Evolutionary conservation across 2,329 filamentous ascomycete species (phyloP), one percentile per base, ranked within the genome.

Genomic region (Colletotrichum simmondsii): DNA sequence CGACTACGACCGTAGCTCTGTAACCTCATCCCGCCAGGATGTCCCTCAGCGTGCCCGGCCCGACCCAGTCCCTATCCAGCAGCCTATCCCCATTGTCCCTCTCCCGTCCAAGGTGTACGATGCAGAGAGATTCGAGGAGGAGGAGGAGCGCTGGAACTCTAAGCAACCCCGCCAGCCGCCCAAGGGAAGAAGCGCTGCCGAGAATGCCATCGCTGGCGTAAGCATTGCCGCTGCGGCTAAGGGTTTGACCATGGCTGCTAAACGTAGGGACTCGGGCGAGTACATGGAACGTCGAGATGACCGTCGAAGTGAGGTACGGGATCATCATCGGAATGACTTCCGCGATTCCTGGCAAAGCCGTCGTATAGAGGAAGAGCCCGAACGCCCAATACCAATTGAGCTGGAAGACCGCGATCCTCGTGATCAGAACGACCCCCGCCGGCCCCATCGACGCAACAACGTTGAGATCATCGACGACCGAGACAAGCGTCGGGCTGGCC

Each of bases 31-130:
- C 60, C 81, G 80, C 49, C 80, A 83, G 67, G 82, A 85, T 56
- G 78, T 84, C 8, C 79, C 85, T 3, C 80, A 83, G 26, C 83
- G 81, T 22, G 79, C 82, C 19, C 87, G 89, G 54, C 89, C 92
- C 5, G 90, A 85, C 6, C 86, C 90, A 0, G 88, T 95, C 37
- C 91, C 92, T 12, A 86, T 98, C n/a, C 93, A 97, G 80, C 94
- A 97, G 77, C 95, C 95, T 2, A 92, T 95, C 76, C 95, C 95
- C 2, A 89, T 94, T 71, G 87, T 89, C 2, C 94, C 94, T 0
- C 91, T 97, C 3, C 92, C 92, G 49, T 89, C 89, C 74, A 89
- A 89, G 22, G 87, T 95, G 1, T 94, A 94, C 77, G 88, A 91
- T 60, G 84, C 87, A 42, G 82, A 84, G 52, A 83, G 80, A 58